Percentiles rank a stretch among this genome's conserved stretches.
These are phyloP conservation scores for Dactylellina drechsleri DNA, from an alignment of 2,329 filamentous ascomycete species.

Conservation along the genomic window DNA sequence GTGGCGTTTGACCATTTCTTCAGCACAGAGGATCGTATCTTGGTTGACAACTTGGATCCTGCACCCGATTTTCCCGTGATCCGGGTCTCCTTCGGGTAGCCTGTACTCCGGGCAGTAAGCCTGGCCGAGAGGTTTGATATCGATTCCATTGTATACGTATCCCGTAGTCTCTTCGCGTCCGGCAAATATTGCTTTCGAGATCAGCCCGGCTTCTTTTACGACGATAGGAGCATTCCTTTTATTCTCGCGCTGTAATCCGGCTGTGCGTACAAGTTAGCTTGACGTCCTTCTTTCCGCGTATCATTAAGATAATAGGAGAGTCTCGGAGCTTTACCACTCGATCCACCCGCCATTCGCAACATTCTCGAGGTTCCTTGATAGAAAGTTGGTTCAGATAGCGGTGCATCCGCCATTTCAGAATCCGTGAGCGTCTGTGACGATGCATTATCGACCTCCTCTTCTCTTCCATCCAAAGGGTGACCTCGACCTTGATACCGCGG, in stretches of 20 bases:
- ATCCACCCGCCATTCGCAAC: slow-evolving; percentile 26
- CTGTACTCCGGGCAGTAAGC: slow-evolving; percentile 64
- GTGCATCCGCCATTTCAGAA: slow-evolving; percentile 14
- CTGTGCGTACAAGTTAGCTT: slow-evolving; percentile 23
- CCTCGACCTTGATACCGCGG: slow-evolving; percentile 6
- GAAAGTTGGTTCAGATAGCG: background rate
- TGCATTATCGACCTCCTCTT: background rate
- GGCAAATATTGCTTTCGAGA: slow-evolving; percentile 28
- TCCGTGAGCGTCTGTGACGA: slow-evolving; percentile 7
- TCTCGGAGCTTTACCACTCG: slow-evolving; percentile 1
- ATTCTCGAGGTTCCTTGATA: slow-evolving; percentile 38
- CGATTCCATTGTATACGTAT: slow-evolving; percentile 44
- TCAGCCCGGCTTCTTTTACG: slow-evolving; percentile 2
- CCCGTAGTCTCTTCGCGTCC: slow-evolving; percentile 13
- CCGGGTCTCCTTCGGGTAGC: slow-evolving; percentile 58
- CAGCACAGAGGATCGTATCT: slow-evolving; percentile 70
- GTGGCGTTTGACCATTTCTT: slow-evolving; percentile 60
- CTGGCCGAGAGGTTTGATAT: slow-evolving; percentile 60
- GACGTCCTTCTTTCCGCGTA: no score
- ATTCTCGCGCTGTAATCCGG: background rate
- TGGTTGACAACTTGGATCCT: slow-evolving; percentile 67
- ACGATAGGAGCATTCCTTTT: slow-evolving; percentile 2
- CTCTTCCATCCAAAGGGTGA: slow-evolving; percentile 18
- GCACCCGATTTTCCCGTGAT: slow-evolving; percentile 58
- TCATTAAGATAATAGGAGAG: background rate